Base-by-base conservation (phyloP, 805 yeast genomes). In the Ogataea sp. region DNA sequence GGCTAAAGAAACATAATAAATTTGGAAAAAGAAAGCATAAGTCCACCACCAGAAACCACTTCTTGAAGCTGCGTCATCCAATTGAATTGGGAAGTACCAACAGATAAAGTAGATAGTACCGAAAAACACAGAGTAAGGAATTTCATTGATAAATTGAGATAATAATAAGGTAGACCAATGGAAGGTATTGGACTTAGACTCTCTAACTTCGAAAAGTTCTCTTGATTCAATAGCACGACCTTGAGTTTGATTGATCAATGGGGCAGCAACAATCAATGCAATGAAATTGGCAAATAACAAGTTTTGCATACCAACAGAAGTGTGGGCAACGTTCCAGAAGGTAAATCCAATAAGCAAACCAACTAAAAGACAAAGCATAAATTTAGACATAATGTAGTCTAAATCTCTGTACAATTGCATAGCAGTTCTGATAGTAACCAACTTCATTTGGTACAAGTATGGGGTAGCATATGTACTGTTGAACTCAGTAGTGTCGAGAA, bases 141-240 rank as follows among this genome's bases (percentile, higher is more conserved):
- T 48, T 54, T 83, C 90, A 42, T 67, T 67, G 17, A 75, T 32
- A 43, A 64, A 64, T 48, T 78, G 79, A 6, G 80, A 58, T 14
- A 78, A 35, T 36, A 80, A 52, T 57, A 83, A 57, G 31, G 72
- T 59, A 23, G 77, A 65, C 89, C 89, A 83, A 51, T 78, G 82
- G 64, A 77, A 83, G 30, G 84, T 83, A 52, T 80, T 81, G 3
- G 85, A 78, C 43, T 77, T 71, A 17, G 75, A 67, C 52, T 83
- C 90, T 51, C 90, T 70, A 14, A 74, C 83, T 56, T 82, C 89
- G 51, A 62, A 83, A 31, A 81, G 55, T 41, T 76, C 81, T 50
- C 88, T 70, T 17, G 78, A 67, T 16, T 61, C 64, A 36, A 74
- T 67, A 21, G 80, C 80, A 41, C 71, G 69, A 21, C 70, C 76